Evolutionary conservation across 2,329 filamentous ascomycete species (phyloP).

Genomic region (Colletotrichum sp.): DNA sequence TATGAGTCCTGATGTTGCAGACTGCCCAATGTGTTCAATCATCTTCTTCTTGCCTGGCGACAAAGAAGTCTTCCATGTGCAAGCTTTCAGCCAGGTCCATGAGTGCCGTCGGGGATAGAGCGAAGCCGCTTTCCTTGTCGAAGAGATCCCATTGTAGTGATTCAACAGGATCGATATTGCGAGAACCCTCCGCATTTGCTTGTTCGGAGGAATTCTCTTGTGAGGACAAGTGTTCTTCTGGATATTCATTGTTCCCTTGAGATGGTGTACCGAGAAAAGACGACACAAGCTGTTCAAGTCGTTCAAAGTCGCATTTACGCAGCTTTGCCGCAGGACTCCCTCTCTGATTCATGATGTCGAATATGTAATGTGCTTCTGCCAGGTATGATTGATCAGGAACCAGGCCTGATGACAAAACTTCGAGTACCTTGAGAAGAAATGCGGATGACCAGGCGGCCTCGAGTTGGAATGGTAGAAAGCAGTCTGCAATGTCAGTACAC

Average conservation of each 20-base stretch:
- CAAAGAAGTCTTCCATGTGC: neutral
- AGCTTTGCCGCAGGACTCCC: neutral
- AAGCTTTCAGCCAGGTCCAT: neutral
- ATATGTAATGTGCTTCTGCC: neutral
- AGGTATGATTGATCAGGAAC: neutral
- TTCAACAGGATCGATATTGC: neutral
- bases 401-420: neutral
- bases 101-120: neutral
- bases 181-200: neutral
- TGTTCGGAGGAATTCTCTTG: neutral
- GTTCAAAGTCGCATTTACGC: neutral
- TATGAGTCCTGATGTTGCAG: neutral
- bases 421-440: neutral
- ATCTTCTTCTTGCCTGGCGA: neutral
- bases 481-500: neutral
- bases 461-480: neutral
- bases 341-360: neutral
- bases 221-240: neutral
- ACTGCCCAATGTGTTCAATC: neutral
- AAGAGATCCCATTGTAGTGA: neutral
- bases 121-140: neutral
- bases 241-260: neutral
- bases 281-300: neutral
- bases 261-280: neutral
- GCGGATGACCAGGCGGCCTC: neutral